These are phyloP conservation scores for Phialophora verrucosa DNA, from an alignment of 2,329 filamentous ascomycete genomes.

Conservation along the genomic window DNA sequence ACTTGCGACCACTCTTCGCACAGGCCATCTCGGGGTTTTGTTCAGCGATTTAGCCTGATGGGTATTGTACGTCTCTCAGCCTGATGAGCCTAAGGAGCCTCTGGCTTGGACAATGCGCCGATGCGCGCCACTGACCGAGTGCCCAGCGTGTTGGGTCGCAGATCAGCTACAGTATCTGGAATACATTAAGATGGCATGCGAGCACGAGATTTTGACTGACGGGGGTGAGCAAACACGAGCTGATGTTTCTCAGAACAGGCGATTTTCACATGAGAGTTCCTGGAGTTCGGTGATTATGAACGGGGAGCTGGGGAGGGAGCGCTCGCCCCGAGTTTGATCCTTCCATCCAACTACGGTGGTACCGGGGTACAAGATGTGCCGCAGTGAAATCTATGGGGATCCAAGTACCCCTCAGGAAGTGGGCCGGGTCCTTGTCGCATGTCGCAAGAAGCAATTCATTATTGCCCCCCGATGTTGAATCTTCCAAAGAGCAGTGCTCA, in stretches of 20 bases:
- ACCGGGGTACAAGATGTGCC: conserved; percentile 16
- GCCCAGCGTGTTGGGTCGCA: background rate
- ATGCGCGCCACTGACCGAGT: background rate
- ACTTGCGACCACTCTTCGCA: background rate
- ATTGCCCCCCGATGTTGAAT: background rate
- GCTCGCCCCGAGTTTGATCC: background rate
- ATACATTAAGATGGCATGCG: background rate
- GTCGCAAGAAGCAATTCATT: conserved; percentile 17
- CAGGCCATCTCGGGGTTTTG: background rate
- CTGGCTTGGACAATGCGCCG: background rate
- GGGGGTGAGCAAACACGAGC: conserved; percentile 2
- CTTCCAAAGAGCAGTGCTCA: conserved; percentile 4
- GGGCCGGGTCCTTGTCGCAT: background rate
- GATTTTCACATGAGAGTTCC: background rate
- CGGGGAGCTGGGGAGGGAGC: background rate
- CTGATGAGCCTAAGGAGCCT: background rate
- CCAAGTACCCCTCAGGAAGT: background rate
- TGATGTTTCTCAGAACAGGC: background rate
- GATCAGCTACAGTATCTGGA: background rate
- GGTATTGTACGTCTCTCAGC: background rate
- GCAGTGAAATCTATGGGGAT: conserved; percentile 22
- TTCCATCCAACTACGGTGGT: background rate
- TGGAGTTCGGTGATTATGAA: background rate
- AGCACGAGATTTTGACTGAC: background rate
- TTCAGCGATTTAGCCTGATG: conserved; percentile 16